phyloP scores from a whole-genome alignment of 2,329 filamentous ascomycete species.

The Diaporthe batatas region DNA sequence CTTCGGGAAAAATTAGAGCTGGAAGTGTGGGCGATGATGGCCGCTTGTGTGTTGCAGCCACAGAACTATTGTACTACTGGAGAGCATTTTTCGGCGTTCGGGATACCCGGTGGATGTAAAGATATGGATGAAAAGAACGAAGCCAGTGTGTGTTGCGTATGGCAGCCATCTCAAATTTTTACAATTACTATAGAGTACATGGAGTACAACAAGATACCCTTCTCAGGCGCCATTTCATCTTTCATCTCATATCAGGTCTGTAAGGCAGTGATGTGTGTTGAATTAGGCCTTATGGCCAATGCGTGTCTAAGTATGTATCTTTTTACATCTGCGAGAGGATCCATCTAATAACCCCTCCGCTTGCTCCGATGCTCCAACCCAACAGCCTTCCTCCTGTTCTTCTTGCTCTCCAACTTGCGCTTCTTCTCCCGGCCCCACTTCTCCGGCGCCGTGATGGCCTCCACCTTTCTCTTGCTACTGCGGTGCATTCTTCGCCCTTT shows the following conservation, averaged over 20 bases:
- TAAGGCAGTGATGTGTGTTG: background rate
- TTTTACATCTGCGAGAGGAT: background rate
- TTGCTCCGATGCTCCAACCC: constrained; percentile 78
- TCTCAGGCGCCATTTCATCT: too few relatives aligned
- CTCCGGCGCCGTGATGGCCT: constrained; percentile 86
- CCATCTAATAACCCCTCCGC: constrained; percentile 76
- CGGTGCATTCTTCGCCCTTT: constrained; percentile 79
- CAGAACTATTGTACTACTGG: background rate
- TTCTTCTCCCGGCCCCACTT: constrained; percentile 82
- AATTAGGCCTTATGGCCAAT: background rate
- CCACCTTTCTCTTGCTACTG: constrained; percentile 88
- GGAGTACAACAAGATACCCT: background rate
- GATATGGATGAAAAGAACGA: background rate
- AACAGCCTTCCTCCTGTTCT: constrained; percentile 83
- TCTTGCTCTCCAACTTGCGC: constrained; percentile 87
- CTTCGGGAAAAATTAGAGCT: constrained; percentile 44
- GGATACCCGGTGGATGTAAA: constrained; percentile 27
- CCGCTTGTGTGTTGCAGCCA: background rate
- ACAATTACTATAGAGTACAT: background rate
- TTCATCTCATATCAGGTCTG: background rate
- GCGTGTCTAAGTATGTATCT: background rate
- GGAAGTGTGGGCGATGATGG: background rate
- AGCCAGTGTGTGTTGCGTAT: background rate
- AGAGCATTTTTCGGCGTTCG: constrained; percentile 30
- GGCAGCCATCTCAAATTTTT: background rate